These are phyloP conservation scores for Fomes fomentarius DNA, from an alignment of 1,284 basidiomycete species.

Conservation along the genomic window DNA sequence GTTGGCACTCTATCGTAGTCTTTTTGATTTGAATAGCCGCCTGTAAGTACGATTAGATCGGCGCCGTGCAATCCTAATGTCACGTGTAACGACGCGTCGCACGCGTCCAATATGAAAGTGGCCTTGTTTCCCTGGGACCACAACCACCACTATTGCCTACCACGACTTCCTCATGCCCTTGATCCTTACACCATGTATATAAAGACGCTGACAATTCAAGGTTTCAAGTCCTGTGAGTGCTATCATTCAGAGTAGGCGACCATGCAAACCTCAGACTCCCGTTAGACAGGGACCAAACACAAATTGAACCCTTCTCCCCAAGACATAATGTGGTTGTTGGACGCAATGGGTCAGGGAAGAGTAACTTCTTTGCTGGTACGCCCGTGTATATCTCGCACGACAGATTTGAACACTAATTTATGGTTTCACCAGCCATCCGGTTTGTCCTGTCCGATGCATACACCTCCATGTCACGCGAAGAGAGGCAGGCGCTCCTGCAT, in stretches of 20 bases:
- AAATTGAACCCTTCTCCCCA: constrained; percentile 82
- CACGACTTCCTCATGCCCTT: background rate
- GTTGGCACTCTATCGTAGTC: too few relatives aligned
- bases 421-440: constrained; percentile 72
- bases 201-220: constrained; percentile 92
- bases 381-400: background rate
- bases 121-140: background rate
- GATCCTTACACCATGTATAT: constrained; percentile 63
- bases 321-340: constrained; percentile 94
- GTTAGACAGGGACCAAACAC: constrained; percentile 78
- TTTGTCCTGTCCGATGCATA: constrained; percentile 98
- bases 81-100: too few relatives aligned
- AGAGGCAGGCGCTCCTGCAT: constrained; percentile 90
- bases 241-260: background rate
- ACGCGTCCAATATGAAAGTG: too few relatives aligned
- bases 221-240: constrained; percentile 93
- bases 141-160: background rate
- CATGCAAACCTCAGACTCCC: background rate
- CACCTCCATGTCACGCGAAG: constrained; percentile 92
- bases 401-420: background rate
- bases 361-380: constrained; percentile 93
- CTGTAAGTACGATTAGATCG: too few relatives aligned
- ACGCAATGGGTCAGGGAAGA: constrained; percentile 94
- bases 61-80: too few relatives aligned
- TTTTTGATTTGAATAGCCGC: too few relatives aligned